A percentile compares a stretch with the other conserved stretches of the same genome.
phyloP scores from a whole-genome alignment of 2,329 filamentous ascomycete species.

The Colletotrichum melonis region DNA sequence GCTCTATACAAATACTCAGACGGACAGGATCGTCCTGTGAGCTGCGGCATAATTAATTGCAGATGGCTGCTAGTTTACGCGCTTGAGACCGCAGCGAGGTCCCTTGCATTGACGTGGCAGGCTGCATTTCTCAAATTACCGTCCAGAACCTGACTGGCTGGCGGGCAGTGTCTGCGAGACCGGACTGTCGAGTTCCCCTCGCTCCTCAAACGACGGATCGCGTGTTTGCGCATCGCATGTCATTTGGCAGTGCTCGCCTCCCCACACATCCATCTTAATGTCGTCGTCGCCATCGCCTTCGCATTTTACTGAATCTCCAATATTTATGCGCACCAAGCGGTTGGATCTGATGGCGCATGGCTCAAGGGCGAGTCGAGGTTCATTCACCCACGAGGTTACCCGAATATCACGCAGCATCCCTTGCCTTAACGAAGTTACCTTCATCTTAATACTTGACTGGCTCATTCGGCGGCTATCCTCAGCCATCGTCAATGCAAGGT shows the following conservation, averaged over 20 bases:
- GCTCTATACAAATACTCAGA: not conserved
- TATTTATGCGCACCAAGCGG: conserved; percentile 1
- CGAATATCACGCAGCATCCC: conserved; percentile 12
- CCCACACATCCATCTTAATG: conserved; percentile 8
- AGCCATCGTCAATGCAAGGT: not conserved
- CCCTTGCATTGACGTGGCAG: conserved; percentile 34
- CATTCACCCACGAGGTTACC: not conserved
- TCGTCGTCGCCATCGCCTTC: conserved; percentile 4
- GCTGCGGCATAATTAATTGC: conserved; percentile 10
- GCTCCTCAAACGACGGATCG: conserved; percentile 12
- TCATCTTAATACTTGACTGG: not conserved
- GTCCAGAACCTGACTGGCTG: conserved; percentile 13
- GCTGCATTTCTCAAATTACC: conserved; percentile 29
- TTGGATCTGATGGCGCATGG: not conserved
- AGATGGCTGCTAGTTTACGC: not conserved
- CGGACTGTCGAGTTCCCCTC: conserved; percentile 9
- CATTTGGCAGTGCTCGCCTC: not conserved
- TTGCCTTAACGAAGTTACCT: conserved; percentile 14
- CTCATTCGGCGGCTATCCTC: not conserved
- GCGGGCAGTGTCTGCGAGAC: conserved; percentile 28
- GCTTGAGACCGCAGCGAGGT: conserved; percentile 23
- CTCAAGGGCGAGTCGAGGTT: conserved; percentile 2
- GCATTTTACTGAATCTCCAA: not conserved
- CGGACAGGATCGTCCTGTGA: conserved; percentile 18
- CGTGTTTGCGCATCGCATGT: conserved; percentile 22